Conservation (phyloP, 2,329 filamentous ascomycete species). For the Aspergillus sp. region DNA sequence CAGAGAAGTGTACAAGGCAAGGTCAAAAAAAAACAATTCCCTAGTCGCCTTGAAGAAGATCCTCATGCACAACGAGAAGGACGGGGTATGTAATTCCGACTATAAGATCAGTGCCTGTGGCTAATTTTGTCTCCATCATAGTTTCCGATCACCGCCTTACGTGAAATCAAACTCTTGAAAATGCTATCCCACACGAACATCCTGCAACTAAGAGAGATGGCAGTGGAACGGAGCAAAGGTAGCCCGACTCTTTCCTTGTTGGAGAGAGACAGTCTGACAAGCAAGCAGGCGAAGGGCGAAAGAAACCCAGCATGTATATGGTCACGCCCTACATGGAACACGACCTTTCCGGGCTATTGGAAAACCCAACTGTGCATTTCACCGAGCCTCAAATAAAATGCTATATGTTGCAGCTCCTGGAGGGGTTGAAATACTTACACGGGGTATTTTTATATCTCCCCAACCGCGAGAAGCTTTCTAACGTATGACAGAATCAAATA, state of each 20-base stretch:
- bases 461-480: constrained; percentile 6
- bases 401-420: constrained; percentile 89
- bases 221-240: constrained; percentile 73
- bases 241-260: constrained; percentile 7
- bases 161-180: constrained; percentile 97
- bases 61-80: constrained; percentile 98
- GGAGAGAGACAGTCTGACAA: constrained; percentile 14
- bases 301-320: constrained; percentile 89
- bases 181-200: constrained; percentile 90
- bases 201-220: constrained; percentile 89
- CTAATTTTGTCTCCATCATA: constrained; percentile 27
- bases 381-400: constrained; percentile 93
- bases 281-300: constrained; percentile 66
- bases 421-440: constrained; percentile 87
- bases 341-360: constrained; percentile 92
- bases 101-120: neutral
- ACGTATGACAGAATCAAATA: constrained; percentile 60
- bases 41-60: constrained; percentile 96
- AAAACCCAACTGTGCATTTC: constrained; percentile 87
- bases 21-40: constrained; percentile 68
- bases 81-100: constrained; percentile 62
- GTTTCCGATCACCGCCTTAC: constrained; percentile 96
- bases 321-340: constrained; percentile 99
- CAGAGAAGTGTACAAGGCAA: constrained; percentile 87
- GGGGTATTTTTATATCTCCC: constrained; percentile 48